phyloP scores from a whole-genome alignment of 2,329 filamentous ascomycete species.

The Fusarium chuoi region DNA sequence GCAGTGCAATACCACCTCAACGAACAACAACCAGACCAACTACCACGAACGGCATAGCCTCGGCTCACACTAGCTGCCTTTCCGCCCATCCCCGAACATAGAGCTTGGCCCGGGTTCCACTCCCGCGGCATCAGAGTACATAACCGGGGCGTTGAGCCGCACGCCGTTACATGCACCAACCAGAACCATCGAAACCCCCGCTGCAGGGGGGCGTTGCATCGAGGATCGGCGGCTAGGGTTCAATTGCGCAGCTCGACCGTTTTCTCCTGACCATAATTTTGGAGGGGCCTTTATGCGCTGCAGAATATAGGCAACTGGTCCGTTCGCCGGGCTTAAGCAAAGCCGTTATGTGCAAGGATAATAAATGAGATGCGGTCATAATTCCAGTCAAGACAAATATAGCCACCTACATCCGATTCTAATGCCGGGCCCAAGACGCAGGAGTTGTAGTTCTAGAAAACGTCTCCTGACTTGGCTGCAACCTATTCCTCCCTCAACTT shows the following conservation, averaged over 20 bases:
- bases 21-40: background rate
- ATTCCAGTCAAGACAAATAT: background rate
- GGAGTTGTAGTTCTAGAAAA: background rate
- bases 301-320: background rate
- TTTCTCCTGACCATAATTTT: background rate
- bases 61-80: constrained; percentile 3
- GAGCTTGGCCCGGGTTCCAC: background rate
- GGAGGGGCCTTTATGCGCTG: background rate
- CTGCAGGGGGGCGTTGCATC: constrained; percentile 15
- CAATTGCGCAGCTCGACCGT: background rate
- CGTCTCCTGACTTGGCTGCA: background rate
- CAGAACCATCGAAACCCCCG: background rate
- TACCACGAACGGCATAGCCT: background rate
- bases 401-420: background rate
- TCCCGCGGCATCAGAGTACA: background rate
- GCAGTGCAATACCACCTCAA: background rate
- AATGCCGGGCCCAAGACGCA: background rate
- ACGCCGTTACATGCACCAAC: constrained; percentile 8
- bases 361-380: background rate
- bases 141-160: background rate
- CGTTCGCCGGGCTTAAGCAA: background rate
- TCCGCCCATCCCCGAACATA: background rate
- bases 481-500: constrained; percentile 6
- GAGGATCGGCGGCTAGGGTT: background rate
- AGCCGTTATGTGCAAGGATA: background rate